Evolutionary conservation across 139 green algal genomes (phyloP).

Genomic region (Coelastrella sp.): DNA sequence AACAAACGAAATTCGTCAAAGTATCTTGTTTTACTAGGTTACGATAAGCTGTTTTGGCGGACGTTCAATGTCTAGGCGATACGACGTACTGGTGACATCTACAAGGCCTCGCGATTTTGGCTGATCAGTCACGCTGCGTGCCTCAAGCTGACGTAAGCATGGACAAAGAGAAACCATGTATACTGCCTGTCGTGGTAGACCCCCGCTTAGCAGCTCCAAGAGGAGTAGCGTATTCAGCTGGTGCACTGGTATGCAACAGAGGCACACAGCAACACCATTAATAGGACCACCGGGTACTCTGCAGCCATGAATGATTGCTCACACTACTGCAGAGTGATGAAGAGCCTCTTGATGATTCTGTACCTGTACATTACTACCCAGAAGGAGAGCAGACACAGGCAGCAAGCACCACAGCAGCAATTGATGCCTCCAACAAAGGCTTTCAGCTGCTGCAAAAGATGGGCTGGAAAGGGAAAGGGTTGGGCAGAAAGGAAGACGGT

Average conservation of each 20-base stretch:
- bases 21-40: too few relatives aligned
- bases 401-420: background rate
- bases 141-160: background rate
- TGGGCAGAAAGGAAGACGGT: slow-evolving; percentile 80
- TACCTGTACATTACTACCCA: slow-evolving; percentile 32
- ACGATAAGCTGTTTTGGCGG: too few relatives aligned
- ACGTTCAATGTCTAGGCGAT: too few relatives aligned
- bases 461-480: slow-evolving; percentile 86
- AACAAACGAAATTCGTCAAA: too few relatives aligned
- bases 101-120: too few relatives aligned
- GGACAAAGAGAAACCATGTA: background rate
- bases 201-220: slow-evolving; percentile 26
- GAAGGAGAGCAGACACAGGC: slow-evolving; percentile 16
- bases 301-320: too few relatives aligned
- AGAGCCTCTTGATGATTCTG: slow-evolving; percentile 5
- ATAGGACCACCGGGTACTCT: too few relatives aligned
- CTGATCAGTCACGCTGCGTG: background rate
- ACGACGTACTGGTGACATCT: too few relatives aligned
- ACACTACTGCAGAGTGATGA: slow-evolving; percentile 1
- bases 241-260: slow-evolving; percentile 25
- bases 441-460: slow-evolving; percentile 86
- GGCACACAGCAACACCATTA: too few relatives aligned
- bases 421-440: slow-evolving; percentile 74
- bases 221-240: slow-evolving; percentile 43
- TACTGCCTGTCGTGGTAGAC: slow-evolving; percentile 19